These are phyloP conservation scores for Claviceps sp. DNA, from an alignment of 2,329 filamentous ascomycete genomes.

Conservation along the genomic window DNA sequence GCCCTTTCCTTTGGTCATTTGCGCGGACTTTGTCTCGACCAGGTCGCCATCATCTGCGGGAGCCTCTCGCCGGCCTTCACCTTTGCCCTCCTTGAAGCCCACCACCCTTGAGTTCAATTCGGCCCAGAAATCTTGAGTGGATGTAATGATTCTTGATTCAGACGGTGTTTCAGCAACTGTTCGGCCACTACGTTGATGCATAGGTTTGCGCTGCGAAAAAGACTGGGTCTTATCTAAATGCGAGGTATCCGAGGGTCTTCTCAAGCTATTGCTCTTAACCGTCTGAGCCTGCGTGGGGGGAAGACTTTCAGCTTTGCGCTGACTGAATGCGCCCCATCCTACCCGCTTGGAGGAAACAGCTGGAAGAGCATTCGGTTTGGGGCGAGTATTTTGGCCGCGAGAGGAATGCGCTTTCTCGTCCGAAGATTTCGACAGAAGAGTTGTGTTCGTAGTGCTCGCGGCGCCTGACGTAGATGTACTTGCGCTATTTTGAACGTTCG, in stretches of 20 bases:
- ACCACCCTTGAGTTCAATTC: slow-evolving; percentile 12
- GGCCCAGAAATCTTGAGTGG: slow-evolving; percentile 13
- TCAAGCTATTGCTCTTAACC: slow-evolving; percentile 7
- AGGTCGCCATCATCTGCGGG: not conserved
- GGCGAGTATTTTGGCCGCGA: not conserved
- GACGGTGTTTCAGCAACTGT: not conserved
- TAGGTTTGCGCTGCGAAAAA: not conserved
- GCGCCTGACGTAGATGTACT: not conserved
- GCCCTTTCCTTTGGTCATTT: not conserved
- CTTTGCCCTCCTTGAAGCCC: slow-evolving; percentile 6
- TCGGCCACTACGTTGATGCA: not conserved
- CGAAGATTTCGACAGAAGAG: not conserved
- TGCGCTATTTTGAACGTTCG: slow-evolving; percentile 1
- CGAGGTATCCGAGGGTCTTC: slow-evolving; percentile 9
- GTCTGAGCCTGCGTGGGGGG: slow-evolving; percentile 4
- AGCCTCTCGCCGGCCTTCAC: not conserved
- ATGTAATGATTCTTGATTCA: not conserved
- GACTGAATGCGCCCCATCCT: slow-evolving; percentile 12
- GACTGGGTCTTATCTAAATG: slow-evolving; percentile 1
- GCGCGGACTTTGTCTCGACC: not conserved
- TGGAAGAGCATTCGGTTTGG: slow-evolving; percentile 2
- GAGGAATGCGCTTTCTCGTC: not conserved
- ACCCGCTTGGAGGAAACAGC: slow-evolving; percentile 5
- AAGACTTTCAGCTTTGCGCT: slow-evolving; percentile 8
- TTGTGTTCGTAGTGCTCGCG: not conserved